Evolutionary conservation across 140 eudicot genomes (phyloP), one percentile per base, ranked within the genome.

Genomic region (Cichorium intybus): DNA sequence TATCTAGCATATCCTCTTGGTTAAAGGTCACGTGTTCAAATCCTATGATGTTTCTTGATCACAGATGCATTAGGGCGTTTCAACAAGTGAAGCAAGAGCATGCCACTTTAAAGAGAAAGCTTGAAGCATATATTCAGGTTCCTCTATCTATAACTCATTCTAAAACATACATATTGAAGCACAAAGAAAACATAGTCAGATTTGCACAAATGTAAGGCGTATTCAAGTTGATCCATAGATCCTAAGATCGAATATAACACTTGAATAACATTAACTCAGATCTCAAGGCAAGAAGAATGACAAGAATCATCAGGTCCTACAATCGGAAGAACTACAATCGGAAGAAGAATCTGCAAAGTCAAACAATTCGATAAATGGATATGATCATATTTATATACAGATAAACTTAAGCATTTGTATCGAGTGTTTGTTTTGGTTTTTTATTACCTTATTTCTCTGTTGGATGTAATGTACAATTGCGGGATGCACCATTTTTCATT

Each of bases 111-210:
- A 82, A 66, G 78, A 78, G 73, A 82, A 87, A 84, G 77, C 97
- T 90, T 57, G 95, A 87, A 56, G 55, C 84, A 62, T 90, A 90
- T 77, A 87, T 90, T 73, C 86, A 89, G 95, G 95, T 80, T 48
- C 56, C 70, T 61, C 29, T 37, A 48, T 58, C 11, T 15, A n/a
- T n/a, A 47, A 51, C 62, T 33, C 34, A 17, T 27, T 52, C 3
- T 9, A 66, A 37, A 10, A 39, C 37, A n/a, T 27, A 43, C 14
- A 60, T 31, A 29, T 35, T 35, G 29, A 9, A 31, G n/a, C 29
- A 9, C 26, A 58, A 16, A 58, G 5, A 17, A 11, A 37, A 41
- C 48, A 41, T 41, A 41, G 18, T 14, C 3, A 11, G 48, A 18
- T 4, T 41, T 41, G 18, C 17, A 41, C 4, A 41, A 12, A 14